Evolutionary conservation across 495 filamentous ascomycete genomes (phyloP).

Genomic region (Copromyces sp.): DNA sequence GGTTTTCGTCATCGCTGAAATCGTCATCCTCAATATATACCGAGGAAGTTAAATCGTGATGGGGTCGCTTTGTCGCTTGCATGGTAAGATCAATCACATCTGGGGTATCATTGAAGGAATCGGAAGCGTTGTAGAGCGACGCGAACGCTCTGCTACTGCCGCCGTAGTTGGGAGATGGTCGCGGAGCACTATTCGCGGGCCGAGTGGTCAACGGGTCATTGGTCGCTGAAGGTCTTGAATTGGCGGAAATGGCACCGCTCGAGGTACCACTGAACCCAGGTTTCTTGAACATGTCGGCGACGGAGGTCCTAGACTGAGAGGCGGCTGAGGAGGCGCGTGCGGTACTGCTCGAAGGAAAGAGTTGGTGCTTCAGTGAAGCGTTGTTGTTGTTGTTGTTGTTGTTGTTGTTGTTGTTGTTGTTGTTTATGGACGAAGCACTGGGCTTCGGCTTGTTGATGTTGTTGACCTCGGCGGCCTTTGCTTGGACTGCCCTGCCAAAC

Average conservation of each 20-base stretch:
- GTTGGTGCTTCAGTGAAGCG: constrained; percentile 29
- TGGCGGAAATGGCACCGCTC: neutral
- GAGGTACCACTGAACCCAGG: neutral
- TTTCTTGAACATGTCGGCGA: constrained; percentile 21
- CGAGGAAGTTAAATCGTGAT: constrained; percentile 9
- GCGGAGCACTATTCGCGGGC: constrained; percentile 6
- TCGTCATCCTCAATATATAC: constrained; percentile 53
- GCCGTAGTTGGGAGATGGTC: neutral
- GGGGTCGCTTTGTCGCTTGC: neutral
- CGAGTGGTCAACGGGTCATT: constrained; percentile 8
- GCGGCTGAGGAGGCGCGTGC: constrained; percentile 4
- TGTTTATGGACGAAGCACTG: constrained; percentile 13
- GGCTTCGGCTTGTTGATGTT: neutral
- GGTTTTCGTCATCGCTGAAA: constrained; percentile 57
- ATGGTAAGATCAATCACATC: constrained; percentile 10
- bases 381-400: constrained; percentile 8
- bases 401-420: constrained; percentile 8
- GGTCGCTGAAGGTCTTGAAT: neutral
- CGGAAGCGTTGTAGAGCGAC: constrained; percentile 29
- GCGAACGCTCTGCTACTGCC: constrained; percentile 20
- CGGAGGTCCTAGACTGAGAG: constrained; percentile 19
- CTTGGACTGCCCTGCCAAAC: constrained; percentile 14
- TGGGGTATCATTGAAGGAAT: constrained; percentile 34
- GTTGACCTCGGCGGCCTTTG: constrained; percentile 9
- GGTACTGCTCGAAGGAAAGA: constrained; percentile 42